A percentile compares a stretch with the other conserved stretches of the same genome.
These are phyloP conservation scores for Chlamydomonas incerta DNA, from an alignment of 139 green algal genomes.

Conservation along the genomic window DNA sequence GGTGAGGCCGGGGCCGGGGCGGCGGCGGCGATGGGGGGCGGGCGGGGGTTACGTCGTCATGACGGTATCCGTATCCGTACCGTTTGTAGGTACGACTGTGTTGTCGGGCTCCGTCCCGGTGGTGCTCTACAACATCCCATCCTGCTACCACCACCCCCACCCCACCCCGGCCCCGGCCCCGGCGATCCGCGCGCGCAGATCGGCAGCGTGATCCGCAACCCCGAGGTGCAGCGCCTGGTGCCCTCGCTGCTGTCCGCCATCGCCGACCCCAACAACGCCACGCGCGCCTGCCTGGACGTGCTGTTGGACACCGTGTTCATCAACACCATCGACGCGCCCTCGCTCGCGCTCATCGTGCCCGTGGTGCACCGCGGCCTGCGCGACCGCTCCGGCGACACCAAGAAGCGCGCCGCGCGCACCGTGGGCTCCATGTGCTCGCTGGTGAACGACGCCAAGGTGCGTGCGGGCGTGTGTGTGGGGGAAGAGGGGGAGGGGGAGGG, in stretches of 20 bases:
- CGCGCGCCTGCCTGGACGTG: conserved; percentile 68
- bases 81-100: no score
- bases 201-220: conserved; percentile 94
- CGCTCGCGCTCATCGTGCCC: conserved; percentile 94
- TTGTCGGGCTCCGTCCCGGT: neutral
- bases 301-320: conserved; percentile 95
- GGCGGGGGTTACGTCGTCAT: no score
- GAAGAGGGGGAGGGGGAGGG: neutral
- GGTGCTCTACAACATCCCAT: neutral
- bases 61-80: no score
- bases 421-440: conserved; percentile 95
- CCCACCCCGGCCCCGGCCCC: neutral
- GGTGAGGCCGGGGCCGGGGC: conserved; percentile 48
- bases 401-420: conserved; percentile 94
- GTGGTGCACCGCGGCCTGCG: conserved; percentile 91
- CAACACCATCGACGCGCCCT: conserved; percentile 95
- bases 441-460: conserved; percentile 89
- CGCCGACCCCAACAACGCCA: conserved; percentile 84
- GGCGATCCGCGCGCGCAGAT: conserved; percentile 71
- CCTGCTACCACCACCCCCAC: neutral
- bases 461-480: neutral
- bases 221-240: conserved; percentile 90
- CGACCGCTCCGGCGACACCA: conserved; percentile 91
- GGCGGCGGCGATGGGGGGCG: no score
- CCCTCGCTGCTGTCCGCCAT: conserved; percentile 90